A percentile compares a stretch with the other conserved stretches of the same genome.
Evolutionary conservation across 768 basidiomycete genomes (phyloP).

Genomic region (Gelatoporia subvermispora): DNA sequence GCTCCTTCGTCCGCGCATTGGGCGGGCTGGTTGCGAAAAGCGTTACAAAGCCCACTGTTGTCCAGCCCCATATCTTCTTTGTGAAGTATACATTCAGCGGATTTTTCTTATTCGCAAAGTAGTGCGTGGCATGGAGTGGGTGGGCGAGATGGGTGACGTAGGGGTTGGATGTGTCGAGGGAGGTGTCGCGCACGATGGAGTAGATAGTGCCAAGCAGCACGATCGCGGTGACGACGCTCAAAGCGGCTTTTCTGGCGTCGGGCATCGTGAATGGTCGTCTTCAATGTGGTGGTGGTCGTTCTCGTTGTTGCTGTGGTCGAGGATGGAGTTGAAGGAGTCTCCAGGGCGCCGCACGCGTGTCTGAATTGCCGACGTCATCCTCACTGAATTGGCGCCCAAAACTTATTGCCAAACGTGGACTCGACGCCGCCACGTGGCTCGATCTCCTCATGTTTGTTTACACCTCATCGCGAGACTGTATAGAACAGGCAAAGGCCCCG

Average conservation of each 20-base stretch:
- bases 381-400: too few relatives aligned
- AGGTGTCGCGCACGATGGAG: conserved; percentile 60
- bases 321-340: too few relatives aligned
- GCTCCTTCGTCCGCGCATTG: conserved; percentile 32
- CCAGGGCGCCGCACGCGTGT: too few relatives aligned
- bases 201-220: conserved; percentile 60
- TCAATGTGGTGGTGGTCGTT: background rate
- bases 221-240: conserved; percentile 40
- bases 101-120: conserved; percentile 81
- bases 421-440: too few relatives aligned
- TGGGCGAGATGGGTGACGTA: conserved; percentile 65
- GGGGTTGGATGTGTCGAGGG: conserved; percentile 83
- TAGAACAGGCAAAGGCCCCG: too few relatives aligned
- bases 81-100: conserved; percentile 81
- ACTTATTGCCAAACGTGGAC: too few relatives aligned
- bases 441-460: too few relatives aligned
- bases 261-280: conserved; percentile 16
- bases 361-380: too few relatives aligned
- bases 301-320: too few relatives aligned
- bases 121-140: conserved; percentile 54
- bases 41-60: conserved; percentile 58
- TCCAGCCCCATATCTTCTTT: conserved; percentile 92
- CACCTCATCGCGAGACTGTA: too few relatives aligned
- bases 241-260: conserved; percentile 20
- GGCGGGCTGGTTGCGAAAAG: conserved; percentile 55